Percentiles rank a stretch among this genome's conserved stretches.
Evolutionary conservation across 148 eudicot species (phyloP).

Genomic region (Vaccinium darrowii): DNA sequence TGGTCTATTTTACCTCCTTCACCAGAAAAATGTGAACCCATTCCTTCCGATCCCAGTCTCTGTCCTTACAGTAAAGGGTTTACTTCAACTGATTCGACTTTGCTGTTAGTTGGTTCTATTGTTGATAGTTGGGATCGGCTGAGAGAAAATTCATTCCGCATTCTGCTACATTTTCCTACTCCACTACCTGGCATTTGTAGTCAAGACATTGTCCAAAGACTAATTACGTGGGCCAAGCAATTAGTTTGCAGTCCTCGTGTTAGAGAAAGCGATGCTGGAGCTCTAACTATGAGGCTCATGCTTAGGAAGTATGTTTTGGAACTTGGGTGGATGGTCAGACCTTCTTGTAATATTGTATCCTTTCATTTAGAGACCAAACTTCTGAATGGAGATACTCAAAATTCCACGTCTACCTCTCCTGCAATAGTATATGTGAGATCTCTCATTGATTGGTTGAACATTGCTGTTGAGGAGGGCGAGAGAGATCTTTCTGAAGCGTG

Average conservation of each 20-base stretch:
- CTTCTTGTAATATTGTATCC: constrained; percentile 46
- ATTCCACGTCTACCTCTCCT: constrained; percentile 38
- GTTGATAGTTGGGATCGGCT: constrained; percentile 99
- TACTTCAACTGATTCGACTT: constrained; percentile 72
- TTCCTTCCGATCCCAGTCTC: constrained; percentile 39
- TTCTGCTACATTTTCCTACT: constrained; percentile 72
- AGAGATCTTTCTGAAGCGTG: constrained; percentile 87
- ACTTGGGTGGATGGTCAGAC: constrained; percentile 71
- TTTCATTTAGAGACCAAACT: constrained; percentile 26
- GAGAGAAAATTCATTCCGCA: constrained; percentile 79
- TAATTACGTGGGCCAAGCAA: constrained; percentile 78
- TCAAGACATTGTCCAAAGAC: constrained; percentile 50
- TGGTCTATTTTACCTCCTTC: constrained; percentile 71
- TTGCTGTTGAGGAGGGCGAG: constrained; percentile 74
- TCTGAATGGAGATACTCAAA: constrained; percentile 35
- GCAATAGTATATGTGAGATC: constrained; percentile 62
- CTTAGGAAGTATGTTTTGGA: constrained; percentile 84
- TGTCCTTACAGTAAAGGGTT: constrained; percentile 67
- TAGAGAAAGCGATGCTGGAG: constrained; percentile 99
- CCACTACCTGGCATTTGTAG: constrained; percentile 84
- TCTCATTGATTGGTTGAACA: constrained; percentile 77
- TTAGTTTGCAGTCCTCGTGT: constrained; percentile 97
- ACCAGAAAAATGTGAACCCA: constrained; percentile 31
- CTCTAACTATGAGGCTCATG: constrained; percentile 77
- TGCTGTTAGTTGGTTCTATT: constrained; percentile 86